Conservation (phyloP, 495 filamentous ascomycete species). For the Massariosphaeria phaeospora region DNA sequence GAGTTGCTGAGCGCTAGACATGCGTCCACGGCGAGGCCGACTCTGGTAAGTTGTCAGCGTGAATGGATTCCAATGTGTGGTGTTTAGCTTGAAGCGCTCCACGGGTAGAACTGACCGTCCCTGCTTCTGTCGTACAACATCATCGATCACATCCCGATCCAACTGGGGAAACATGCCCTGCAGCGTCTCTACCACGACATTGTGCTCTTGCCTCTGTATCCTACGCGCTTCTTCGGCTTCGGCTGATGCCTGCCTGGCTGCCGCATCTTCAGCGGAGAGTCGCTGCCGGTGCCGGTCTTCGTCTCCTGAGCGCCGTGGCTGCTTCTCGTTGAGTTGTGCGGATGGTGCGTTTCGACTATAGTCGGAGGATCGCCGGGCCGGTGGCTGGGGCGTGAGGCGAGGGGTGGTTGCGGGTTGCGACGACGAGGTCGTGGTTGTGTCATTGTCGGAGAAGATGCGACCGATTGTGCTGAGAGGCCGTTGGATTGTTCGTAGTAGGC, state of each 20-base stretch:
- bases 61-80: not conserved
- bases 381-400: slow-evolving; percentile 55
- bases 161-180: slow-evolving; percentile 90
- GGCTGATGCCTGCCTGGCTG: slow-evolving; percentile 87
- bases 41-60: slow-evolving; percentile 46
- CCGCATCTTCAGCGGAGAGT: slow-evolving; percentile 76
- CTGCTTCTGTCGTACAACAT: slow-evolving; percentile 88
- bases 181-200: slow-evolving; percentile 84
- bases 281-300: slow-evolving; percentile 28
- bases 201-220: slow-evolving; percentile 79
- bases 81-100: not conserved
- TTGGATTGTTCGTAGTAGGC: slow-evolving; percentile 86
- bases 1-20: slow-evolving; percentile 69
- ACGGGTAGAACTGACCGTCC: slow-evolving; percentile 61
- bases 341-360: slow-evolving; percentile 22
- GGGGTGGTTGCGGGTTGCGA: slow-evolving; percentile 48
- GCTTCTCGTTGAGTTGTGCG: slow-evolving; percentile 8
- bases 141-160: slow-evolving; percentile 85
- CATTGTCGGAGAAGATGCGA: slow-evolving; percentile 91
- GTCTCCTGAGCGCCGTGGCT: slow-evolving; percentile 10
- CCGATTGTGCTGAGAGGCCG: slow-evolving; percentile 88
- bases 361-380: slow-evolving; percentile 41
- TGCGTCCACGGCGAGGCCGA: slow-evolving; percentile 85
- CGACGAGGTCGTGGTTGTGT: slow-evolving; percentile 7
- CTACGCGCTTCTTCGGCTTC: slow-evolving; percentile 84